A percentile compares a stretch with the other conserved stretches of the same genome.
Conservation (phyloP, 805 yeast species). For the Brettanomyces anomalus region DNA sequence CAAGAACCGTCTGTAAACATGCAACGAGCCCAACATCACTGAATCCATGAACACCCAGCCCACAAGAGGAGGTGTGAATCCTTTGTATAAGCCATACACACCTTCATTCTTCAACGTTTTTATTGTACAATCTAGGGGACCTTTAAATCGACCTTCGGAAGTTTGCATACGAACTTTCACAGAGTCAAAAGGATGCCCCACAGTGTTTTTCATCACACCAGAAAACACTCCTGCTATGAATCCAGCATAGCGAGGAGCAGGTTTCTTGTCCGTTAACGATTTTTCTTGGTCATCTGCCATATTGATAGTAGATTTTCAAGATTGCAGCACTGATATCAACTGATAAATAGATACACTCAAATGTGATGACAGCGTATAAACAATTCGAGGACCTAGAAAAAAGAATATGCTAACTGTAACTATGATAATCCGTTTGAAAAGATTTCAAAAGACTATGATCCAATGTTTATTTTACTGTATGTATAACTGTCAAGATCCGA, state of each 20-base stretch:
- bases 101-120: conserved; percentile 74
- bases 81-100: conserved; percentile 69
- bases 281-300: conserved; percentile 1
- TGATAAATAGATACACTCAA: no score
- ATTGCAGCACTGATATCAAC: no score
- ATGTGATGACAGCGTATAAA: no score
- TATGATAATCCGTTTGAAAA: no score
- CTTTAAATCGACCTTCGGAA: conserved; percentile 62
- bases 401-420: no score
- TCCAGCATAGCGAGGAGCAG: conserved; percentile 54
- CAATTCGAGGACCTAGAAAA: no score
- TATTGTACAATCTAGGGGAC: conserved; percentile 72
- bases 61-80: conserved; percentile 85
- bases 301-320: neutral
- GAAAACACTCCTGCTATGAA: conserved; percentile 85
- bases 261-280: conserved; percentile 11
- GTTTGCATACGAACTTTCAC: conserved; percentile 81
- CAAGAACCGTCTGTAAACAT: conserved; percentile 60
- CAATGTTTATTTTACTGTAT: no score
- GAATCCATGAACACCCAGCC: conserved; percentile 96
- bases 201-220: conserved; percentile 79
- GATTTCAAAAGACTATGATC: no score
- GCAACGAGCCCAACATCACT: conserved; percentile 81
- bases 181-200: conserved; percentile 92
- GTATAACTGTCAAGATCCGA: neutral